Evolutionary conservation across 306 rosid species (phyloP).

Genomic region (Begonia fuchsioides): DNA sequence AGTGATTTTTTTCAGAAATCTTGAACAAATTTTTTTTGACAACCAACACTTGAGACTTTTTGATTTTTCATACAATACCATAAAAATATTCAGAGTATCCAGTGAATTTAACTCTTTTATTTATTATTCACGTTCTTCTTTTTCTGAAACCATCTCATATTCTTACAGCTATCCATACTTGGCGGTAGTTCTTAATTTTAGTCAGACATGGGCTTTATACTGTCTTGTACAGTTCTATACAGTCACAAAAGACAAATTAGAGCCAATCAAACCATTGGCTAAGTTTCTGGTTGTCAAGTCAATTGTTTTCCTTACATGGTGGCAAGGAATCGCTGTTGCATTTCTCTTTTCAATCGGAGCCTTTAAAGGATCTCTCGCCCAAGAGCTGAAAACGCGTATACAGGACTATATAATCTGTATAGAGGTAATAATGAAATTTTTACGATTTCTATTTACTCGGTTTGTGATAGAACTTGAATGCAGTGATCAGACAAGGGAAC

Average conservation of each 20-base stretch:
- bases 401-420: constrained; percentile 96
- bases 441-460: constrained; percentile 1
- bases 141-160: constrained; percentile 12
- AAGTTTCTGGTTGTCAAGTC: constrained; percentile 86
- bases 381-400: constrained; percentile 74
- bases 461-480: no score
- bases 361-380: constrained; percentile 75
- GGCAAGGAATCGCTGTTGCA: constrained; percentile 97
- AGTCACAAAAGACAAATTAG: constrained; percentile 72
- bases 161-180: constrained; percentile 85
- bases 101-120: no score
- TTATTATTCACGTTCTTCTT: constrained; percentile 7
- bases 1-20: no score
- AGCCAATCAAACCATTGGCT: constrained; percentile 82
- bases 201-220: constrained; percentile 97
- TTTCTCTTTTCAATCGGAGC: constrained; percentile 79
- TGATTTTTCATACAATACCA: no score
- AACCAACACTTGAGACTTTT: no score
- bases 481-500: no score
- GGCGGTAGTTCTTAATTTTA: constrained; percentile 88
- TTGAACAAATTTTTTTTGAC: no score
- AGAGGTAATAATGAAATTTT: constrained; percentile 42
- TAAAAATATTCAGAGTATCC: no score
- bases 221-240: constrained; percentile 96
- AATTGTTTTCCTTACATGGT: constrained; percentile 93